These are phyloP conservation scores for Verticillium zaregamsianum DNA, from an alignment of 2,329 filamentous ascomycete genomes.

Conservation along the genomic window DNA sequence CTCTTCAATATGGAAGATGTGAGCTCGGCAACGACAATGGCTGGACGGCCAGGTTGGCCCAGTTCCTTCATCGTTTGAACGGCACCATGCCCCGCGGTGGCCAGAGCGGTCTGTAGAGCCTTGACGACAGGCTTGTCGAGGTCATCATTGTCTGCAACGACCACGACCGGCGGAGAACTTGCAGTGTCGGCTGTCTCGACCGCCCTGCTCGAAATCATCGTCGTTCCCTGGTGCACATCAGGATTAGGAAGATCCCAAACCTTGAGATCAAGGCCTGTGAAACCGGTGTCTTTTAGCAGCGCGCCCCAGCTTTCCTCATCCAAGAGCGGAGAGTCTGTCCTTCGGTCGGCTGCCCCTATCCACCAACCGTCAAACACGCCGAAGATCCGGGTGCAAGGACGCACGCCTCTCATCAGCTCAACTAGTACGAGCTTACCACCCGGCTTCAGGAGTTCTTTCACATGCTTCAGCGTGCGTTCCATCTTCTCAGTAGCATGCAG, in stretches of 20 bases:
- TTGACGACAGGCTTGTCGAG: neutral
- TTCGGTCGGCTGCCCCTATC: slow-evolving; percentile 22
- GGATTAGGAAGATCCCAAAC: slow-evolving; percentile 14
- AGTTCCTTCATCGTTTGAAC: slow-evolving; percentile 3
- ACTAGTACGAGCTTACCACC: slow-evolving; percentile 25
- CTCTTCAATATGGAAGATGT: slow-evolving; percentile 13
- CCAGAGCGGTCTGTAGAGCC: neutral
- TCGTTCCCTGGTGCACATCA: slow-evolving; percentile 8
- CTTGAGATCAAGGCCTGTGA: slow-evolving; percentile 17
- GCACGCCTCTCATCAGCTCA: slow-evolving; percentile 20
- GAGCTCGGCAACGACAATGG: slow-evolving; percentile 17
- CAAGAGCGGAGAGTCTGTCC: slow-evolving; percentile 17
- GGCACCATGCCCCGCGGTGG: neutral
- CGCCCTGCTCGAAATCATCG: slow-evolving; percentile 3
- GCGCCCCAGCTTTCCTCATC: slow-evolving; percentile 16
- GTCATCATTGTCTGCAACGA: neutral
- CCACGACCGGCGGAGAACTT: neutral
- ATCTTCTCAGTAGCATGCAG: slow-evolving; percentile 24
- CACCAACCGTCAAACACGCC: slow-evolving; percentile 26
- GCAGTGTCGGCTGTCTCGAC: neutral
- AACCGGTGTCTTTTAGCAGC: slow-evolving; percentile 13
- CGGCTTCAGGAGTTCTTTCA: slow-evolving; percentile 20
- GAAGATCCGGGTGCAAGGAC: slow-evolving; percentile 12
- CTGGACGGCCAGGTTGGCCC: slow-evolving; percentile 6
- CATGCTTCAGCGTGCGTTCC: slow-evolving; percentile 18